A percentile compares a stretch with the other conserved stretches of the same genome.
Conservation (phyloP, 495 filamentous ascomycete genomes). For the Trypethelium eluteriae region DNA sequence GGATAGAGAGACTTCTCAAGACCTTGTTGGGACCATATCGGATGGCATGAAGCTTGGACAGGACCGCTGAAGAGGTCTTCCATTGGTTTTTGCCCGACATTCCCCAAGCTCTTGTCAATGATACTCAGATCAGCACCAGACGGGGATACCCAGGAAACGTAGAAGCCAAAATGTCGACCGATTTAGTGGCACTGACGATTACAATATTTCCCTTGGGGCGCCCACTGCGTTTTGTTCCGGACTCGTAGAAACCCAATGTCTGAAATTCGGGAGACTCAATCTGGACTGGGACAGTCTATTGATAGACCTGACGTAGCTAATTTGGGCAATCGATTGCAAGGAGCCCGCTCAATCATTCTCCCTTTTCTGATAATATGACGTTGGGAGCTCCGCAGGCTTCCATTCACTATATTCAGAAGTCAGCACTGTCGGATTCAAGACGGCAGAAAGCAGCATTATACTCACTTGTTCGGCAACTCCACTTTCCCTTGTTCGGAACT, state of each 20-base stretch:
- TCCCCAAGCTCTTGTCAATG: no score
- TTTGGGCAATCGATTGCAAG: background rate
- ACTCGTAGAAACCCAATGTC: background rate
- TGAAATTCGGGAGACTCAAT: background rate
- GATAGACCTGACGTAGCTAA: background rate
- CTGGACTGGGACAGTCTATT: no score
- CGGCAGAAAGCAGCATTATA: background rate
- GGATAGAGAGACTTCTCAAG: no score
- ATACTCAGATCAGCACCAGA: no score
- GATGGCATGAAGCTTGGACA: no score
- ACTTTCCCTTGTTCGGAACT: background rate
- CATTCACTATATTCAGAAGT: background rate
- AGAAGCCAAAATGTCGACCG: no score
- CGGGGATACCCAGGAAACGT: no score
- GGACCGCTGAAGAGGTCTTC: no score
- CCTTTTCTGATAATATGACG: slow-evolving; percentile 1
- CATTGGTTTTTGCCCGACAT: no score
- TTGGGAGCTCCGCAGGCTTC: background rate
- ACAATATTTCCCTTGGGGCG: no score
- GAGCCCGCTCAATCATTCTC: background rate
- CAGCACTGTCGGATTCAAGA: background rate
- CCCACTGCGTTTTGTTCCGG: background rate
- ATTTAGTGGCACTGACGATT: no score
- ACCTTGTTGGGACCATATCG: no score
- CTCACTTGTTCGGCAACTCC: background rate